These are phyloP conservation scores for Avena atlantica DNA, from an alignment of 176 grass and related monocot species.

Conservation along the genomic window DNA sequence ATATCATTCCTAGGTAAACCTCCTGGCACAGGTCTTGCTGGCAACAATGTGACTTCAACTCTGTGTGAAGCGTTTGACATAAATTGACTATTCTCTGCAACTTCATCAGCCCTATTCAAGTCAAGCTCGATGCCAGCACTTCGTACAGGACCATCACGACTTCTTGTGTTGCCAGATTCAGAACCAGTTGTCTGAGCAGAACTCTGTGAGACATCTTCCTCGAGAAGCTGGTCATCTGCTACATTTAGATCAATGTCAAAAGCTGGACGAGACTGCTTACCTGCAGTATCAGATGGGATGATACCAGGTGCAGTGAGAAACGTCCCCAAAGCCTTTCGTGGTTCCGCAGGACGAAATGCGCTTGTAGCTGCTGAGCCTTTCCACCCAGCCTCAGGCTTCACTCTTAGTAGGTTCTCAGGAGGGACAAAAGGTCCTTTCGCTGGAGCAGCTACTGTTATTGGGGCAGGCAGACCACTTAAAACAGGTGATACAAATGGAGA, in stretches of 20 bases:
- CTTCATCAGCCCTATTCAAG: constrained; percentile 74
- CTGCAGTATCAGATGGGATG: constrained; percentile 40
- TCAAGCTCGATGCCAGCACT: constrained; percentile 69
- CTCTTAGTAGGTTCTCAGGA: constrained; percentile 71
- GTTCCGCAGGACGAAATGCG: constrained; percentile 90
- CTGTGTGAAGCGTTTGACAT: constrained; percentile 45
- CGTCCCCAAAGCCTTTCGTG: constrained; percentile 63
- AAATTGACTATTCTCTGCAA: constrained; percentile 58
- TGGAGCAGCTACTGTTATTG: constrained; percentile 73
- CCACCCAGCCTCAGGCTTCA: constrained; percentile 72
- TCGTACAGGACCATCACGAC: constrained; percentile 46
- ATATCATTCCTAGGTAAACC: constrained; percentile 51
- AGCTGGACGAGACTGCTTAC: constrained; percentile 55
- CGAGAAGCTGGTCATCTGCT: constrained; percentile 71
- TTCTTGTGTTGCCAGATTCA: constrained; percentile 64
- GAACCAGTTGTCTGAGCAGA: constrained; percentile 59
- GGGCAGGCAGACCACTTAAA: constrained; percentile 47
- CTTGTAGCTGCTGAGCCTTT: constrained; percentile 90
- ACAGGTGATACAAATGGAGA: constrained; percentile 49
- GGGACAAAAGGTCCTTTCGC: constrained; percentile 89
- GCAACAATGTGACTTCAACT: constrained; percentile 54
- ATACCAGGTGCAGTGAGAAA: constrained; percentile 36
- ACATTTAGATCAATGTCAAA: constrained; percentile 85
- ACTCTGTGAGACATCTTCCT: constrained; percentile 62
- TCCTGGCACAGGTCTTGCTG: constrained; percentile 48